phyloP scores from a whole-genome alignment of 2,329 filamentous ascomycete species.

The Daldinia sp. region DNA sequence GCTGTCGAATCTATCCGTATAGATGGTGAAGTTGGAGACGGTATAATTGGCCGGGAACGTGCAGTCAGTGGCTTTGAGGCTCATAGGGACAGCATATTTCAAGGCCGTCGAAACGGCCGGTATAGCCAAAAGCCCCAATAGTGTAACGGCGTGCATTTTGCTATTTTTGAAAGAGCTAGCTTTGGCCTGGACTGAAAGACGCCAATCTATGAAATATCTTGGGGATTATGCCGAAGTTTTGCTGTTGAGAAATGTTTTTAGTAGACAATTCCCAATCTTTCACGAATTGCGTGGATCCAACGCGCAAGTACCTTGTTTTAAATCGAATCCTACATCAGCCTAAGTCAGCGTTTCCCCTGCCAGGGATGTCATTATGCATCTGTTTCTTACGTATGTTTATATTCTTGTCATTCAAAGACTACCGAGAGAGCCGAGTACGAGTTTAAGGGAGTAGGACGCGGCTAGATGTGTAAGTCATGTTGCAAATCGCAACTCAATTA shows the following conservation, averaged over 20 bases:
- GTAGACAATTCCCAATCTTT: background rate
- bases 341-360: slow-evolving; percentile 37
- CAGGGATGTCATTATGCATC: slow-evolving; percentile 36
- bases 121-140: slow-evolving; percentile 45
- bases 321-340: slow-evolving; percentile 14
- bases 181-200: background rate
- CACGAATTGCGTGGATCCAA: background rate
- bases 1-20: slow-evolving; percentile 39
- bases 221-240: slow-evolving; percentile 5
- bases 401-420: background rate
- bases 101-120: slow-evolving; percentile 44
- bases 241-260: background rate
- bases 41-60: slow-evolving; percentile 45
- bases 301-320: slow-evolving; percentile 22
- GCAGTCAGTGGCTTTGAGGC: slow-evolving; percentile 43
- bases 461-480: slow-evolving; percentile 25
- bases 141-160: slow-evolving; percentile 42
- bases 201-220: slow-evolving; percentile 2
- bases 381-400: slow-evolving; percentile 7
- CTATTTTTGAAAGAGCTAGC: background rate
- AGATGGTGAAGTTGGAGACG: slow-evolving; percentile 47
- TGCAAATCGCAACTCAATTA: slow-evolving; percentile 8
- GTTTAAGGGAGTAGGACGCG: slow-evolving; percentile 25
- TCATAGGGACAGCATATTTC: slow-evolving; percentile 45
- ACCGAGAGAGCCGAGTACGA: slow-evolving; percentile 28